A percentile compares a stretch with the other conserved stretches of the same genome.
Conservation (phyloP, 2,329 filamentous ascomycete species). For the Aspergillus sp. region DNA sequence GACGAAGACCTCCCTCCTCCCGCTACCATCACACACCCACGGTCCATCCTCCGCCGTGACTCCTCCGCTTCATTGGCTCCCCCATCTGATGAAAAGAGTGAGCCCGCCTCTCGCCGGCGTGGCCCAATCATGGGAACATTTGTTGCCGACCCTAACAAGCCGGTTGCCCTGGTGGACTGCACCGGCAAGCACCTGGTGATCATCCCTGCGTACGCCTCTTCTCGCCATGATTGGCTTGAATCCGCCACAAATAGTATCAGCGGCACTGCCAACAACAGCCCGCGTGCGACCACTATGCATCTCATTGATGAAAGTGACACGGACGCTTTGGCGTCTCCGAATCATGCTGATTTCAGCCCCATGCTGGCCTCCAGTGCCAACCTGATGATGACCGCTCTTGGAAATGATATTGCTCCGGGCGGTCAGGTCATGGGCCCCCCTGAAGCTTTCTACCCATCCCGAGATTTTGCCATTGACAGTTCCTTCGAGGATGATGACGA, state of each 20-base stretch:
- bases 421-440: conserved; percentile 67
- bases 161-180: conserved; percentile 43
- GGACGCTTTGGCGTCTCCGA: conserved; percentile 36
- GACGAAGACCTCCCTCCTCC: conserved; percentile 52
- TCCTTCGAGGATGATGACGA: conserved; percentile 58
- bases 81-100: conserved; percentile 32
- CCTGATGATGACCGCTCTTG: conserved; percentile 73
- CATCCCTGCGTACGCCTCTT: conserved; percentile 43
- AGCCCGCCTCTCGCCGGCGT: conserved; percentile 32
- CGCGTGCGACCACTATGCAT: conserved; percentile 34
- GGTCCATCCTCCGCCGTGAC: conserved; percentile 48
- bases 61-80: conserved; percentile 42
- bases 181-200: conserved; percentile 46
- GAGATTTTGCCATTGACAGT: conserved; percentile 52
- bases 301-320: conserved; percentile 42
- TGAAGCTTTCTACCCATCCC: conserved; percentile 71
- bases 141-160: conserved; percentile 44
- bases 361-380: conserved; percentile 66
- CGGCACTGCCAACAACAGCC: conserved; percentile 40
- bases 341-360: conserved; percentile 40
- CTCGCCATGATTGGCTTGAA: conserved; percentile 42
- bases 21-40: conserved; percentile 43
- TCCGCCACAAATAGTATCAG: conserved; percentile 37
- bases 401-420: conserved; percentile 43
- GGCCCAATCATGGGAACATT: conserved; percentile 46